A percentile compares a stretch with the other conserved stretches of the same genome.
phyloP scores from a whole-genome alignment of 129 eudicot species.

The Flaveria robusta region DNA sequence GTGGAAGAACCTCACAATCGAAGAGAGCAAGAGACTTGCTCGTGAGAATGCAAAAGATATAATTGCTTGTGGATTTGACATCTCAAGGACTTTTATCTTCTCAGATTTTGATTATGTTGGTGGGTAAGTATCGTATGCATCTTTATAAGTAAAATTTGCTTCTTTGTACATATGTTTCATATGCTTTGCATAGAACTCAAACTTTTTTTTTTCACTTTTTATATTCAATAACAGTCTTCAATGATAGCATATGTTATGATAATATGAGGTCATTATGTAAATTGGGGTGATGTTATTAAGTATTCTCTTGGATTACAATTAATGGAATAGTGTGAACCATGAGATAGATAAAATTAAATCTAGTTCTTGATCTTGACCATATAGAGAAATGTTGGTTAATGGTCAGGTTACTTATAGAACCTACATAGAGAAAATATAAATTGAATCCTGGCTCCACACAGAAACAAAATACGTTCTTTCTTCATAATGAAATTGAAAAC shows the following conservation, averaged over 20 bases:
- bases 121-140: constrained; percentile 55
- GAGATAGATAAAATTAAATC: not conserved
- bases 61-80: constrained; percentile 94
- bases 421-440: not conserved
- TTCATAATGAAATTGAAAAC: not conserved
- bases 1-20: constrained; percentile 89
- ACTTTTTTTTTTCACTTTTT: not conserved
- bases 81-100: constrained; percentile 89
- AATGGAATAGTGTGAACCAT: not conserved
- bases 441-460: not conserved
- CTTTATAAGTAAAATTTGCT: not conserved
- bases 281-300: not conserved
- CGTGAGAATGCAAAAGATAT: constrained; percentile 98
- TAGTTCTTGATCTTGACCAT: not conserved
- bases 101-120: constrained; percentile 88
- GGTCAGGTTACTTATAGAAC: not conserved
- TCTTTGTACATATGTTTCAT: not conserved
- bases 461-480: not conserved
- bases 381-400: not conserved
- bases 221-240: not conserved
- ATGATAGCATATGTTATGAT: not conserved
- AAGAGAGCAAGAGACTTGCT: constrained; percentile 90
- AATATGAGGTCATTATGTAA: not conserved
- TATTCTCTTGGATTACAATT: not conserved
- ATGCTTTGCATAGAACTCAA: not conserved